Percentiles rank a stretch among this genome's conserved stretches.
These are phyloP conservation scores for Metschnikowia kofuensis DNA, from an alignment of 805 yeast species.

Conservation along the genomic window DNA sequence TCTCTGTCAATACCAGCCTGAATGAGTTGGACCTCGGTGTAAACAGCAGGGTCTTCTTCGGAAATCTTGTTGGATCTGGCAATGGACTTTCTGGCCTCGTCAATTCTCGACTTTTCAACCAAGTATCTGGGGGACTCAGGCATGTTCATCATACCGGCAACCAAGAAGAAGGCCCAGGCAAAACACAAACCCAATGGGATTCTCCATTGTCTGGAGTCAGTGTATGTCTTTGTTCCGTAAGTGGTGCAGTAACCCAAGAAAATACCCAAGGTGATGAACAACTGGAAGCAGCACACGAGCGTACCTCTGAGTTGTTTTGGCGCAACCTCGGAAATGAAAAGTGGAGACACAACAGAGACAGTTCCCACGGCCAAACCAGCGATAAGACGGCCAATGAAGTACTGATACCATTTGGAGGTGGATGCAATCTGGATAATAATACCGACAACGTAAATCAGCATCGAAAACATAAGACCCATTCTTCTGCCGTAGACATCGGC, in stretches of 20 bases:
- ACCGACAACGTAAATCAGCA: slow-evolving; percentile 59
- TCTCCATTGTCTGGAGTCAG: slow-evolving; percentile 61
- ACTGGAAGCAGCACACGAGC: slow-evolving; percentile 65
- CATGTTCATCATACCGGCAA: slow-evolving; percentile 51
- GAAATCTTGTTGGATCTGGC: slow-evolving; percentile 57
- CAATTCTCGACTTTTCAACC: slow-evolving; percentile 46
- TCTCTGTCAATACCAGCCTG: slow-evolving; percentile 64
- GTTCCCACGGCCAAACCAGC: slow-evolving; percentile 72
- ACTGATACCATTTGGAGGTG: slow-evolving; percentile 55
- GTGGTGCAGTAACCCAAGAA: slow-evolving; percentile 67
- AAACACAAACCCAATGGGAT: slow-evolving; percentile 55
- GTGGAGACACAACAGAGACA: slow-evolving; percentile 65
- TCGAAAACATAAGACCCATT: slow-evolving; percentile 49
- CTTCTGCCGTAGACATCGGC: slow-evolving; percentile 65
- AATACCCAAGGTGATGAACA: slow-evolving; percentile 68
- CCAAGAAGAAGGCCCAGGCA: slow-evolving; percentile 46
- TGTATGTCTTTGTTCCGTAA: slow-evolving; percentile 56
- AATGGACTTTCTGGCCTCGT: slow-evolving; percentile 53
- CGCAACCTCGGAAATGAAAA: slow-evolving; percentile 65
- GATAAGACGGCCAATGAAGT: slow-evolving; percentile 55
- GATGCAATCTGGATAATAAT: slow-evolving; percentile 60
- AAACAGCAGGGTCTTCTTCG: slow-evolving; percentile 52
- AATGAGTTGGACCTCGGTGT: slow-evolving; percentile 51
- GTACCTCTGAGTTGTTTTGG: slow-evolving; percentile 73
- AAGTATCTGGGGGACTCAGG: slow-evolving; percentile 72